Conservation (phyloP, 257 asterid species). For the Orobanche coerulescens region DNA sequence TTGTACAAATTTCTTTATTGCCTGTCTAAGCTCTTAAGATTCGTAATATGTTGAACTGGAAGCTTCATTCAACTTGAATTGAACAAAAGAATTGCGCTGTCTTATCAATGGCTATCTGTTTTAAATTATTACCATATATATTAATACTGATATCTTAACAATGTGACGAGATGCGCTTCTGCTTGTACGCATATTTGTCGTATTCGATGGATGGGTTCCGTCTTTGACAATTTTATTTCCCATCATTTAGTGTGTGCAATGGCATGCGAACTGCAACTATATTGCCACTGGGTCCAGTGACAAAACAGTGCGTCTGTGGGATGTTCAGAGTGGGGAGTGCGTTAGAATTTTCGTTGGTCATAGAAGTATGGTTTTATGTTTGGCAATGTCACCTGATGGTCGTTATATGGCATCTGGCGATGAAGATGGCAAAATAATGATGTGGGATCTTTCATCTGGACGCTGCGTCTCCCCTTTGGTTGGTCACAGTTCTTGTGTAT, state of each 20-base stretch:
- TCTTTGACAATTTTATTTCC: neutral
- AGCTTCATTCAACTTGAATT: neutral
- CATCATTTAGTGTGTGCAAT: slow-evolving; percentile 66
- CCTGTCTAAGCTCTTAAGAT: neutral
- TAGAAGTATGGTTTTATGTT: slow-evolving; percentile 73
- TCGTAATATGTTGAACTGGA: neutral
- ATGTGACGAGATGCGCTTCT: neutral
- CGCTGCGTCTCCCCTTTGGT: slow-evolving; percentile 85
- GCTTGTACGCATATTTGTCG: neutral
- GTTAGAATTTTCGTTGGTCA: slow-evolving; percentile 94
- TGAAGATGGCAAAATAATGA: slow-evolving; percentile 96
- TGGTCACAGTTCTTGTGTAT: slow-evolving; percentile 89
- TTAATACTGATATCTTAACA: neutral
- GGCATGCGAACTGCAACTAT: slow-evolving; percentile 97
- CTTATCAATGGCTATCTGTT: neutral
- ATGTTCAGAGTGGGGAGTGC: slow-evolving; percentile 91
- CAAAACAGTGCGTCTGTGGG: slow-evolving; percentile 97
- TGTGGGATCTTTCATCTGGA: slow-evolving; percentile 98
- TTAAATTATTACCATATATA: no score
- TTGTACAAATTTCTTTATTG: neutral
- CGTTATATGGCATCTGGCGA: slow-evolving; percentile 99
- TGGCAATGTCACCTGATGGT: slow-evolving; percentile 98
- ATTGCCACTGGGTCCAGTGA: slow-evolving; percentile 98
- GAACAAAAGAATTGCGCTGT: neutral
- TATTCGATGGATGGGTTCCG: neutral